Base-by-base conservation (phyloP, 805 yeast species). In the Nakazawaea wickerhamii region DNA sequence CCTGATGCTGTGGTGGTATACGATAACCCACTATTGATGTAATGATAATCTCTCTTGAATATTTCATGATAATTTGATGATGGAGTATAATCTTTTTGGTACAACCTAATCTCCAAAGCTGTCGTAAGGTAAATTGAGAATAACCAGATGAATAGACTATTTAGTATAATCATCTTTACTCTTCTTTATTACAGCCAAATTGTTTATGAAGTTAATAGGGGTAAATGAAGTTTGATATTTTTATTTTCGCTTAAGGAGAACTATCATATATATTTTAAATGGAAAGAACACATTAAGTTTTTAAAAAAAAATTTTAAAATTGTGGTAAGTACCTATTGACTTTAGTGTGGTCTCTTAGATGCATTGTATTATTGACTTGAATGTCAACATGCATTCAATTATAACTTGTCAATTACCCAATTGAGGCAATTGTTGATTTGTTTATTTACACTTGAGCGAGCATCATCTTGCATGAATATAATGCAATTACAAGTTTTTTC, bases 1-100 rank as follows among this genome's bases (percentile, higher is more conserved):
- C 41, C 45, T 18, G 37, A 26, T 9, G 34, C 37, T 11, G 45
- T 42, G 4, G 37, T 31, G 1, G 45, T 42, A n/a, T 26, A 42
- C 13, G 41, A 36, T 15, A 42, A 25, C n/a, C 25, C 41, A 4
- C 5, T 11, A 7, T 20, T 18, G 7, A 42, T 17, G 28, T 42
- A 25, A 11, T n/a, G 30, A 15, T 32, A 36, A 25, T 22, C 33
- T 31, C 45, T 42, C 19, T 36, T 37, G 38, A 41, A 41, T 3
- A 41, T 9, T 4, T 30, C 25, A n/a, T 20, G 10, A 14, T 23
- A 30, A 8, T 30, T 26, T 6, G 40, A 30, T 4, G 30, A 19
- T 21, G 38, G 38, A 10, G 43, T 23, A 8, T 19, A 22, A n/a
- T 41, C 44, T 14, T 41, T 36, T 4, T 15, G n/a, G 36, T 30